Evolutionary conservation across 2,329 filamentous ascomycete genomes (phyloP), one percentile per base, ranked within the genome.

Genomic region (Helicocarpus griseus): DNA sequence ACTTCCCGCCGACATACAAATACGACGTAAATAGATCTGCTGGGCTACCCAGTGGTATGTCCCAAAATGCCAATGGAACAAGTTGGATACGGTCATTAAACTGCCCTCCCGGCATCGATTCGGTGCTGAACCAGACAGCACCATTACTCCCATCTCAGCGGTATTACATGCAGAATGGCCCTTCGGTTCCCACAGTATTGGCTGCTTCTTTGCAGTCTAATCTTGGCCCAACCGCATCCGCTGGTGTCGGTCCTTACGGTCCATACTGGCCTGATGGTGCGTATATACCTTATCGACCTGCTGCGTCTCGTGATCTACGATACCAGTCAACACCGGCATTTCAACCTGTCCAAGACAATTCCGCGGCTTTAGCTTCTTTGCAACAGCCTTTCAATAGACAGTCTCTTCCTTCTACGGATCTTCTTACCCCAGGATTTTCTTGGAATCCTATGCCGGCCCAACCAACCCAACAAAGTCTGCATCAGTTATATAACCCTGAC

Each of bases 221-320:
- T 51, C 67, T 78, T 47, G 79, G 78, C 2, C 78, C 79, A 26
- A 81, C 79, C 6, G 78, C 78, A 28, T 77, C 79, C 1, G 78
- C 78, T 49, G 75, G 76, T 28, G 73, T 75, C 50, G 77, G 77
- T 7, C 73, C 76, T 4, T 82, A 79, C 64, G 80, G 80, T 0
- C 79, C 79, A 26, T 82, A 82, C 60, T 83, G 79, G 78, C 78
- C 80, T 19, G 77, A 82, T 69, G 80, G 79, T n/a, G 78, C 74
- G 7, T 80, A 75, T 57, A 76, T 78, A 35, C 77, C 80, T 11
- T 82, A 82, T 63, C 73, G 78, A 53, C 79, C 80, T 11, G 77
- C 79, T 33, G 77, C 78, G 5, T 67, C 79, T 53, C 72, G 77
- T 53, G 78, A 81, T 62, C 71, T 76, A 43, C 72, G 76, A 45